A percentile compares a stretch with the other conserved stretches of the same genome.
Conservation (phyloP, 805 yeast genomes). For the Kluyveromyces starmeri region DNA sequence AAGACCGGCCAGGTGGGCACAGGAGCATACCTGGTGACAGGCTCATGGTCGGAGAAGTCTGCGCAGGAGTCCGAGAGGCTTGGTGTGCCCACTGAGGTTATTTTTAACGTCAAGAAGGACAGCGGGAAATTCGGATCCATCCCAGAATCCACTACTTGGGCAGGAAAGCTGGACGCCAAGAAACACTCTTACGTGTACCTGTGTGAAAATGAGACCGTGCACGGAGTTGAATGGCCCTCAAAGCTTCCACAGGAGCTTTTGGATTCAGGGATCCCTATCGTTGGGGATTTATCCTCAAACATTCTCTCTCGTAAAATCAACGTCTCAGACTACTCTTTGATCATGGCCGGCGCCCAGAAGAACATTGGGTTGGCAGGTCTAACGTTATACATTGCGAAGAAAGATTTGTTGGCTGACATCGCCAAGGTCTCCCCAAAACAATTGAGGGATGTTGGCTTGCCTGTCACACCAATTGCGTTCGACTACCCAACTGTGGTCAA, state of each 20-base stretch:
- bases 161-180: conserved; percentile 32
- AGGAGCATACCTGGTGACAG: conserved; percentile 84
- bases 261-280: conserved; percentile 66
- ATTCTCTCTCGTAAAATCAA: conserved; percentile 76
- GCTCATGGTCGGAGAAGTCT: conserved; percentile 89
- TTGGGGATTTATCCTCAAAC: conserved; percentile 92
- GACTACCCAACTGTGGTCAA: conserved; percentile 79
- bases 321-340: conserved; percentile 74
- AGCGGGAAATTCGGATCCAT: conserved; percentile 55
- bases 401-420: conserved; percentile 52
- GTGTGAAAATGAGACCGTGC: conserved; percentile 96
- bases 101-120: conserved; percentile 53
- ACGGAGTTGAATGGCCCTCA: conserved; percentile 76
- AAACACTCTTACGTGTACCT: conserved; percentile 78
- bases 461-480: conserved; percentile 81
- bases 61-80: conserved; percentile 79
- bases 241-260: conserved; percentile 37
- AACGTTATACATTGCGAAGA: conserved; percentile 83
- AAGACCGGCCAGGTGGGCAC: conserved; percentile 67
- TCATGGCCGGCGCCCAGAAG: conserved; percentile 98
- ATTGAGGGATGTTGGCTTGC: conserved; percentile 50
- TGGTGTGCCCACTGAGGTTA: conserved; percentile 63
- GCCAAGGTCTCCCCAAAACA: conserved; percentile 49
- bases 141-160: conserved; percentile 61
- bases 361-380: conserved; percentile 96